Conservation (phyloP, 768 basidiomycete species). For the Kondoa subrosea region DNA sequence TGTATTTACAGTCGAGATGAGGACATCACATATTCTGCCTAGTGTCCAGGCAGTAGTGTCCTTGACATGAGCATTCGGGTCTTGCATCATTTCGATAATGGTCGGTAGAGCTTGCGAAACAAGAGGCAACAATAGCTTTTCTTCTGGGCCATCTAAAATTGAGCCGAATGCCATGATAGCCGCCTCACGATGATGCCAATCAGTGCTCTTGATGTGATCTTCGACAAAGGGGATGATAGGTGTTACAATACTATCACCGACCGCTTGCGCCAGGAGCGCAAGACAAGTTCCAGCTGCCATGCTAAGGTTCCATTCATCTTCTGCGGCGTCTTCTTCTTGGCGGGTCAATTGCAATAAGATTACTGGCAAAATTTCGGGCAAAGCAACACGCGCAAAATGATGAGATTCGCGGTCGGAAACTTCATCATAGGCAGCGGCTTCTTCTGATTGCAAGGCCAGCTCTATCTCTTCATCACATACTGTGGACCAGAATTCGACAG, state of each 20-base stretch:
- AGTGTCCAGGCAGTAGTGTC: constrained; percentile 98
- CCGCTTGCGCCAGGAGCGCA: constrained; percentile 69
- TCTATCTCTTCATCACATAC: constrained; percentile 97
- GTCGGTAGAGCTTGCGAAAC: constrained; percentile 86
- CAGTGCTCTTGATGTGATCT: constrained; percentile 71
- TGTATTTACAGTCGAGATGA: constrained; percentile 69
- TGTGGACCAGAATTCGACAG: constrained; percentile 98
- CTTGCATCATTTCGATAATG: constrained; percentile 88
- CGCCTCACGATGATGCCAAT: constrained; percentile 92
- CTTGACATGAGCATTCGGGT: constrained; percentile 67
- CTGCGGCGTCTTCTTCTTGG: constrained; percentile 92
- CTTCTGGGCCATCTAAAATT: constrained; percentile 90
- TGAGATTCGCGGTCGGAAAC: constrained; percentile 43
- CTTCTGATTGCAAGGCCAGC: constrained; percentile 72
- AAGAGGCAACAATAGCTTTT: constrained; percentile 65
- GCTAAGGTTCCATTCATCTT: constrained; percentile 96
- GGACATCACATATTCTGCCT: constrained; percentile 78
- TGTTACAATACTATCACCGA: constrained; percentile 75
- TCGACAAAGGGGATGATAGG: constrained; percentile 97
- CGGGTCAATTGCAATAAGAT: constrained; percentile 70
- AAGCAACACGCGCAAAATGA: constrained; percentile 81
- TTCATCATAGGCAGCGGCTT: constrained; percentile 82
- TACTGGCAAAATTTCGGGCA: constrained; percentile 87
- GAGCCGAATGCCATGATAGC: constrained; percentile 98
- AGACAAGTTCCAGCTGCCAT: constrained; percentile 94